phyloP scores from a whole-genome alignment of 2,329 filamentous ascomycete genomes.

The Lasiodiplodia theobromae region DNA sequence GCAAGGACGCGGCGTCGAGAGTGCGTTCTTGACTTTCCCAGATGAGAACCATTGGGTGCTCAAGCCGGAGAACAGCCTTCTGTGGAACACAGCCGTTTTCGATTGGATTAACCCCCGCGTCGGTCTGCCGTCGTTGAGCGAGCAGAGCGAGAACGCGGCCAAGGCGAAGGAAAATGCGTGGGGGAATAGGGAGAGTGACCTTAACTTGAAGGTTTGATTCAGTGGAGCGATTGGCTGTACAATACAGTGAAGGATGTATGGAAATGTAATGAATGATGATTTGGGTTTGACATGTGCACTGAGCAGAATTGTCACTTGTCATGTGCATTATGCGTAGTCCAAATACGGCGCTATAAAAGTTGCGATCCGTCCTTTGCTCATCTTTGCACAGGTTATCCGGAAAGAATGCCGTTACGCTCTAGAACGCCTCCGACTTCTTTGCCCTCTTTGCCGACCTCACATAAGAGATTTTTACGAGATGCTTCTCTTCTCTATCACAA shows the following conservation, averaged over 20 bases:
- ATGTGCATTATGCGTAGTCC: no score
- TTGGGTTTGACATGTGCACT: no score
- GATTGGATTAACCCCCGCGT: slow-evolving; percentile 73
- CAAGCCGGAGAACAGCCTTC: slow-evolving; percentile 87
- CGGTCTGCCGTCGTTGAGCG: slow-evolving; percentile 56
- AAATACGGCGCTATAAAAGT: no score
- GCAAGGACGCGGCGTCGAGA: slow-evolving; percentile 76
- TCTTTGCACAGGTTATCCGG: no score
- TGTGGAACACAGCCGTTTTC: slow-evolving; percentile 89
- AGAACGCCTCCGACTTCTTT: no score
- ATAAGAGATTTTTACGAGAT: no score
- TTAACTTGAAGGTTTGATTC: slow-evolving; percentile 17
- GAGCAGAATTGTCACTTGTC: no score
- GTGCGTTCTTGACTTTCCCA: slow-evolving; percentile 80
- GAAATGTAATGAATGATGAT: background rate
- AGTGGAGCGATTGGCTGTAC: background rate
- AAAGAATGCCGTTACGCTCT: no score
- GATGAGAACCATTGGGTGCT: slow-evolving; percentile 81
- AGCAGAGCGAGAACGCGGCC: slow-evolving; percentile 34
- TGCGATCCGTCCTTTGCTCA: no score
- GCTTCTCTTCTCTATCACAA: no score
- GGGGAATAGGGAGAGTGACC: slow-evolving; percentile 22
- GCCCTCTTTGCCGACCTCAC: no score
- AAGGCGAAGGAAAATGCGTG: slow-evolving; percentile 17
- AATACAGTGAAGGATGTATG: background rate